Evolutionary conservation across 106 monocot species (phyloP), one percentile per base, ranked within the genome.

Genomic region (Chionographis japonica): DNA sequence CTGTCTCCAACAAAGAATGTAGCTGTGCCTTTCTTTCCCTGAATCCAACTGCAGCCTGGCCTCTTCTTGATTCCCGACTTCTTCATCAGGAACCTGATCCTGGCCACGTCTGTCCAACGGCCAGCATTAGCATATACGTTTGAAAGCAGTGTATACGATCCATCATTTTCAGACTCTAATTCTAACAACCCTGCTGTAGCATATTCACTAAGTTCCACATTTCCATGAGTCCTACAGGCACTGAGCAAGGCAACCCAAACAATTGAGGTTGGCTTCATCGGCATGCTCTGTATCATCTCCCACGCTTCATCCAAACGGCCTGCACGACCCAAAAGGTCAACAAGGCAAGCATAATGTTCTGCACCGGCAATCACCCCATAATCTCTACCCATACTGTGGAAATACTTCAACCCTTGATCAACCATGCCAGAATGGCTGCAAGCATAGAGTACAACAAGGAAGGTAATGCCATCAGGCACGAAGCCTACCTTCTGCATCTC

Each of bases 41-140:
- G 82, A 52, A 94, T 68, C 94, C 94, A 94, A 57, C 94, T 94
- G 77, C 87, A 94, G 2, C 94, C 94, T 27, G 94, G 94, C 72
- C 90, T 85, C 72, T 94, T 94, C 68, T 71, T 88, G 57, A 94
- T 80, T 18, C 90, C 90, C 37, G 68, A 78, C 20, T 77, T 77
- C 75, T 72, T 91, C 94, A 94, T 94, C 57, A 74, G 39, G 39
- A 12, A 16, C 66, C 94, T 72, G 61, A 88, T 74, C 37, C 67
- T 66, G 35, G 88, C 83, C 6, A 91, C 94, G 58, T 94, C 88
- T 51, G 67, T 65, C 90, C 94, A 94, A 4, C 79, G 74, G 39
- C 79, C 68, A 15, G 83, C 90, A 56, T 77, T 94, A 10, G 94
- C 94, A 60, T 94, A 94, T 63, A 94, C 86, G 43, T 94, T 94